Conservation (phyloP, 495 filamentous ascomycete genomes). For the Daldinia grandis region DNA sequence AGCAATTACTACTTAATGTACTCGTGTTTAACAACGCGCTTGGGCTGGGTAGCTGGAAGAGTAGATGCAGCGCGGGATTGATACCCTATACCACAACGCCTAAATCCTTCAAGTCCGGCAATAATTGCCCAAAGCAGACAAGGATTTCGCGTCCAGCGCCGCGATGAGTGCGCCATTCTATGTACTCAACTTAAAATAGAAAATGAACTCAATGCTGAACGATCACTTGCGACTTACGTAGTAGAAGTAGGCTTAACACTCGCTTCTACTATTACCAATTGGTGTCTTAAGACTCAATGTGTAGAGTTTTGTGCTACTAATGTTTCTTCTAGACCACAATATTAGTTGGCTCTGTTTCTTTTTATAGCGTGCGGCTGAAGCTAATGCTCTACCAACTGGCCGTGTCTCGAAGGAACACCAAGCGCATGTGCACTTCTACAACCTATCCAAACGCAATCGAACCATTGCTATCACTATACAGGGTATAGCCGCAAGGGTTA, state of each 20-base stretch:
- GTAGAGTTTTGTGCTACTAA: neutral
- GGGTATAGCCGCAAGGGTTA: neutral
- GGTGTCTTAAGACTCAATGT: neutral
- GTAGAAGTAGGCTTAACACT: neutral
- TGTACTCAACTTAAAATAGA: neutral
- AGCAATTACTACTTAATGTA: too few relatives aligned
- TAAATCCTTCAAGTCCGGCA: neutral
- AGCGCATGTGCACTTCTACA: neutral
- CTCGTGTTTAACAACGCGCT: neutral
- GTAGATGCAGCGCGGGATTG: neutral
- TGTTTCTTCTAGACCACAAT: neutral
- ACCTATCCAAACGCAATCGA: neutral
- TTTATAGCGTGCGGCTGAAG: constrained; percentile 34
- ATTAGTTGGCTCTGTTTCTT: constrained; percentile 14
- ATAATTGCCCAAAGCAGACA: neutral
- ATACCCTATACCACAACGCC: neutral
- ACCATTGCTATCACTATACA: neutral
- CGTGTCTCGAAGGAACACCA: neutral
- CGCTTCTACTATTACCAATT: neutral
- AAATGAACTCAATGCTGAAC: neutral
- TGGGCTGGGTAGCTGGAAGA: neutral
- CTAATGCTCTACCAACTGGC: neutral
- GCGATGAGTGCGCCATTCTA: neutral
- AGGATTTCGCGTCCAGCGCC: neutral
- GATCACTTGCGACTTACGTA: neutral